Evolutionary conservation across 257 asterid genomes (phyloP).

Genomic region (Nicotiana knightiana): DNA sequence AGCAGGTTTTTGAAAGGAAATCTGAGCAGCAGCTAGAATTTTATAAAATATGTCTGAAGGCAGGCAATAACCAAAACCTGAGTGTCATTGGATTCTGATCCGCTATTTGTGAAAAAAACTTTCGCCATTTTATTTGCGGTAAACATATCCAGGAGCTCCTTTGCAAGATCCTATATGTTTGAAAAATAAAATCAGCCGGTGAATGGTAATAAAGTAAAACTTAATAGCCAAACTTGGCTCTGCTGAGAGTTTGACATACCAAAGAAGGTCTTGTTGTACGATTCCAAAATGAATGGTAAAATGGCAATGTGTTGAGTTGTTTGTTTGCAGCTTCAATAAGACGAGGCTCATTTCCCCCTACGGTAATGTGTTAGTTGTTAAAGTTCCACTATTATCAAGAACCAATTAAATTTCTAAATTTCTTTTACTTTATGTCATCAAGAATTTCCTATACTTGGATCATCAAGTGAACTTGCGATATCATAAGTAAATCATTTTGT

Average conservation of each 20-base stretch:
- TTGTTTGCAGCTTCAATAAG: conserved; percentile 73
- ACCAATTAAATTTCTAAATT: too few species aligned
- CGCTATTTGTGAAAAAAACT: conserved; percentile 85
- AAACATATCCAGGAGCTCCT: conserved; percentile 65
- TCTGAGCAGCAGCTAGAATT: too few species aligned
- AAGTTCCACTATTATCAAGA: too few species aligned
- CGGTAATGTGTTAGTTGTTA: neutral
- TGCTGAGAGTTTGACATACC: conserved; percentile 29
- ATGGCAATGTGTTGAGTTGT: conserved; percentile 81
- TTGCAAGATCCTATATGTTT: conserved; percentile 67
- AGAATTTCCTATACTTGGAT: too few species aligned
- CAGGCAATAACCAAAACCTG: conserved; percentile 39
- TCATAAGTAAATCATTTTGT: too few species aligned
- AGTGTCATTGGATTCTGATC: conserved; percentile 93
- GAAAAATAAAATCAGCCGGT: neutral
- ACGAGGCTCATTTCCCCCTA: conserved; percentile 90
- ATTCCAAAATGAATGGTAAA: conserved; percentile 95
- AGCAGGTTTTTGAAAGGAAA: too few species aligned
- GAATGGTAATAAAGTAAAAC: too few species aligned
- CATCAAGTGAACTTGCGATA: too few species aligned
- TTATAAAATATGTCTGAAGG: too few species aligned
- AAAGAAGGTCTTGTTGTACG: conserved; percentile 86
- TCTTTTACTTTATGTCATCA: too few species aligned
- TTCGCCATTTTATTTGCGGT: conserved; percentile 71
- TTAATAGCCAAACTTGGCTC: neutral